Percentiles rank a stretch among this genome's conserved stretches.
phyloP scores from a whole-genome alignment of 306 rosid species.

The Prinsepia uniflora region DNA sequence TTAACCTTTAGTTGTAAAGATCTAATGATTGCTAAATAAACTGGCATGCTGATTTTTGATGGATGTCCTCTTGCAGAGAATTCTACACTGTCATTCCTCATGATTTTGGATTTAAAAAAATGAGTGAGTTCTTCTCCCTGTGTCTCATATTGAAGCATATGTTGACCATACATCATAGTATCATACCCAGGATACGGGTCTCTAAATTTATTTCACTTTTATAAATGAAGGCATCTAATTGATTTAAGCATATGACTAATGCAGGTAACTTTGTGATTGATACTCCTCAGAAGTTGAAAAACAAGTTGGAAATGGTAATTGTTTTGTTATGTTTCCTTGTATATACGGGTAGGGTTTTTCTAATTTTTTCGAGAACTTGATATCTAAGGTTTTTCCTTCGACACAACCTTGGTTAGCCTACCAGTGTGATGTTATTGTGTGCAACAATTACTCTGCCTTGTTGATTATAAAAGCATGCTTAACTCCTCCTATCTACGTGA shows the following conservation, averaged over 20 bases:
- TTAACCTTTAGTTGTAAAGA: neutral
- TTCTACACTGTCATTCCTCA: constrained; percentile 96
- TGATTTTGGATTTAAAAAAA: constrained; percentile 87
- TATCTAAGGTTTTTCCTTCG: neutral
- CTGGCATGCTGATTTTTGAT: constrained; percentile 22
- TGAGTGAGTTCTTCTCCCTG: constrained; percentile 55
- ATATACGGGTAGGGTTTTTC: neutral
- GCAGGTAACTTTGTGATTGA: constrained; percentile 87
- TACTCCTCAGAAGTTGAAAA: constrained; percentile 85
- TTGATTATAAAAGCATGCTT: constrained; percentile 8
- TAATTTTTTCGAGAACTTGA: neutral
- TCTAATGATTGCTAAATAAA: constrained; percentile 14
- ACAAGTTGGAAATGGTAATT: constrained; percentile 86
- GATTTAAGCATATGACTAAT: constrained; percentile 21
- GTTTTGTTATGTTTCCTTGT: constrained; percentile 11
- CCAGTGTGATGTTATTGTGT: neutral
- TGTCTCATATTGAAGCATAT: constrained; percentile 10
- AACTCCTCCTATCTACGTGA: constrained; percentile 30
- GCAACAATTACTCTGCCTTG: neutral
- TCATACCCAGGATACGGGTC: neutral
- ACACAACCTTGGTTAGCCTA: neutral
- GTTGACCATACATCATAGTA: neutral
- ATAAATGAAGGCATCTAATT: constrained; percentile 17
- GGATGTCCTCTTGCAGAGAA: constrained; percentile 62
- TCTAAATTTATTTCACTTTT: constrained; percentile 16